Evolutionary conservation across 345 rosid species (phyloP), one percentile per base, ranked within the genome.

Genomic region (Streptanthus diversifolius): DNA sequence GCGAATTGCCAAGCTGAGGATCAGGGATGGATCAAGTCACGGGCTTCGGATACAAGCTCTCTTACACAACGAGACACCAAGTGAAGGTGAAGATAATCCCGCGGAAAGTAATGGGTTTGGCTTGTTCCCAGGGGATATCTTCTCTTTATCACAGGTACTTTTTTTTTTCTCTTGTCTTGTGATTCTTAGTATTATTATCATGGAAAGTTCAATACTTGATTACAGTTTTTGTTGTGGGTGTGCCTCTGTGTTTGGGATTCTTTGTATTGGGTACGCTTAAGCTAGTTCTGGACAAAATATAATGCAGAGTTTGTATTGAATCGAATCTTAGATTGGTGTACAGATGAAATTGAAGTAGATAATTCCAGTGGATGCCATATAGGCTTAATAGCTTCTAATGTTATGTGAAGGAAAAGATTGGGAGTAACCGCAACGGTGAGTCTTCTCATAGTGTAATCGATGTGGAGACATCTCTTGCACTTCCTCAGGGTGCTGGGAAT

Each of bases 61-160:
- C 14, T 14, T 82, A 18, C 71, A 62, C 29, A 45, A 69, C 65
- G 87, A 84, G 19, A 60, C 77, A 2, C 76, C 90, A 3, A 77
- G 70, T 27, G 89, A 80, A 52, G 85, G 78, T 11, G 90, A 71
- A 4, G 90, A 85, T 12, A 84, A 73, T 51, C 40, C 30, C 25
- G 71, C 84, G 1, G 55, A 47, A 53, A 73, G 72, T 60, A 76
- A 70, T 71, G 88, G 84, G 40, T 63, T 73, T 67, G 76, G 74
- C 68, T 71, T 82, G 18, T 77, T 77, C 45, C 80, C 88, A 61
- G 85, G 56, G 14, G 90, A 81, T 15, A 17, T 56, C n/a, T 51
- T 82, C 66, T 87, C 91, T 43, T 57, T 81, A 17, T 76, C 87
- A 44, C 74, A 89, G 90, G 98, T 93, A 73, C 39, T 30, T 36